Percentiles rank a stretch among this genome's conserved stretches.
Evolutionary conservation across 2,329 filamentous ascomycete species (phyloP).

Genomic region (Chrysosphaeria jannelii): DNA sequence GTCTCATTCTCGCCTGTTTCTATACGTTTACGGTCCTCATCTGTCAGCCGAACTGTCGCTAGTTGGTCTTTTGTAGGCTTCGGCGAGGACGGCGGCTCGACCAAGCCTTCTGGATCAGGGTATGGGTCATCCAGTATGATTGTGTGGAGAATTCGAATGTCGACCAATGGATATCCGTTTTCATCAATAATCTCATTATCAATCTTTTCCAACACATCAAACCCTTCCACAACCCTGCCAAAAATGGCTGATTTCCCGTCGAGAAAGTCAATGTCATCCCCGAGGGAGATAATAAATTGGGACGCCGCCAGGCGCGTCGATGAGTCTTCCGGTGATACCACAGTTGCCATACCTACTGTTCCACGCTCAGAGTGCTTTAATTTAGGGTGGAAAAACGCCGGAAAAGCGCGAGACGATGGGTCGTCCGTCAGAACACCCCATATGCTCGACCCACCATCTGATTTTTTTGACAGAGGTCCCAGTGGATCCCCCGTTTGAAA

Average conservation of each 20-base stretch:
- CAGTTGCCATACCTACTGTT: slow-evolving; percentile 95
- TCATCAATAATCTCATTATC: slow-evolving; percentile 72
- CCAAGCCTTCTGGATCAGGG: slow-evolving; percentile 46
- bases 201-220: slow-evolving; percentile 79
- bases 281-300: slow-evolving; percentile 81
- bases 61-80: slow-evolving; percentile 59
- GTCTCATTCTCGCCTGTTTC: slow-evolving; percentile 18
- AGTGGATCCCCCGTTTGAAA: slow-evolving; percentile 91
- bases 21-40: slow-evolving; percentile 49
- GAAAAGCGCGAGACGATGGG: slow-evolving; percentile 43
- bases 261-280: slow-evolving; percentile 65
- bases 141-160: slow-evolving; percentile 84
- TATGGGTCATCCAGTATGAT: slow-evolving; percentile 80
- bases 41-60: slow-evolving; percentile 68
- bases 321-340: slow-evolving; percentile 40
- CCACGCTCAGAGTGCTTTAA: slow-evolving; percentile 70
- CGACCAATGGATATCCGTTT: slow-evolving; percentile 61
- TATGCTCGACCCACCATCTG: slow-evolving; percentile 78
- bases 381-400: slow-evolving; percentile 59
- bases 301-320: slow-evolving; percentile 62
- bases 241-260: slow-evolving; percentile 90
- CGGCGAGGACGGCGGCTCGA: slow-evolving; percentile 53
- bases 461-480: slow-evolving; percentile 53
- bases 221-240: slow-evolving; percentile 83
- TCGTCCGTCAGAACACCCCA: slow-evolving; percentile 52